Evolutionary conservation across 2,329 filamentous ascomycete genomes (phyloP).

Genomic region (Neonectria neomacrospora): DNA sequence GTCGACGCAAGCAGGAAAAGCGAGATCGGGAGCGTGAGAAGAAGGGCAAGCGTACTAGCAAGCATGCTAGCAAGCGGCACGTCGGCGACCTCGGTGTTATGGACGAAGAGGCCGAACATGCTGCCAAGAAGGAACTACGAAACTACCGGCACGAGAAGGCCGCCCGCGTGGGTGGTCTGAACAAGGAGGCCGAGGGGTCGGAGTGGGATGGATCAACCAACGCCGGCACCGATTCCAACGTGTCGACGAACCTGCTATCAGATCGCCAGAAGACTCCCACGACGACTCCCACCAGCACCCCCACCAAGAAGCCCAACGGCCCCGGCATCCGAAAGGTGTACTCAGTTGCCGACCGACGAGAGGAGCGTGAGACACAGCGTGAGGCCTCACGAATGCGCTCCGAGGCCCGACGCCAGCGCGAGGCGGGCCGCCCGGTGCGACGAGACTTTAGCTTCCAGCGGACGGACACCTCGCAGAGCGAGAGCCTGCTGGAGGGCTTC

Average conservation of each 20-base stretch:
- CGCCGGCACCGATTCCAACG: constrained; percentile 71
- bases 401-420: constrained; percentile 66
- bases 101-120: constrained; percentile 73
- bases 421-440: constrained; percentile 59
- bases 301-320: constrained; percentile 37
- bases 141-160: constrained; percentile 88
- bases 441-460: constrained; percentile 67
- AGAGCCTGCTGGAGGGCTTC: constrained; percentile 49
- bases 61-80: constrained; percentile 57
- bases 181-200: constrained; percentile 81
- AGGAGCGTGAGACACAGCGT: constrained; percentile 63
- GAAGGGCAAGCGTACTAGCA: constrained; percentile 58
- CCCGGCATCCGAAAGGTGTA: constrained; percentile 71
- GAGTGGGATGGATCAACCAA: constrained; percentile 80
- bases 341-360: constrained; percentile 66
- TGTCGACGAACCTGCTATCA: constrained; percentile 69
- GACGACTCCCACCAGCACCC: constrained; percentile 61
- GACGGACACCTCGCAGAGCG: constrained; percentile 42
- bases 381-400: constrained; percentile 66
- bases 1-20: constrained; percentile 64
- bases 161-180: constrained; percentile 89
- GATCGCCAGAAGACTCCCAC: constrained; percentile 68
- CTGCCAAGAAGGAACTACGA: constrained; percentile 75
- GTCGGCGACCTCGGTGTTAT: constrained; percentile 69
- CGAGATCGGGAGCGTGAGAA: constrained; percentile 54